A percentile compares a stretch with the other conserved stretches of the same genome.
phyloP scores from a whole-genome alignment of 352 stramenopile genomes.

The Globisporangium yorkense region DNA sequence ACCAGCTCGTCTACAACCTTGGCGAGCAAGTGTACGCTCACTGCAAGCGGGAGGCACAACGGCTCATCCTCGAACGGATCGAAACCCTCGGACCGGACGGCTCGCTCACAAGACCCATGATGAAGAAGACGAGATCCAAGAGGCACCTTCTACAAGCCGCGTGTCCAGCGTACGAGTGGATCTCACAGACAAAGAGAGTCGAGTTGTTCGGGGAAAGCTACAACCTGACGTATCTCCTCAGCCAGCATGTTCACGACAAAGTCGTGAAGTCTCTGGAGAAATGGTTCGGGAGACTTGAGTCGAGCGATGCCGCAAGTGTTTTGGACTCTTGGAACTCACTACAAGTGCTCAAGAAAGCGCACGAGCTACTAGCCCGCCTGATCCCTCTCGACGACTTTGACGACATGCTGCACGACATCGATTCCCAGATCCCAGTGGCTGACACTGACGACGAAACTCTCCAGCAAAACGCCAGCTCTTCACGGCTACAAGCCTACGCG shows the following conservation, averaged over 20 bases:
- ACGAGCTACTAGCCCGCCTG: conserved; percentile 21
- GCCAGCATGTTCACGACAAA: conserved; percentile 40
- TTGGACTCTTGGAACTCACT: conserved; percentile 40
- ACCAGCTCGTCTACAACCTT: conserved; percentile 69
- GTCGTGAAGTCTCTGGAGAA: conserved; percentile 54
- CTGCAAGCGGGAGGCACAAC: conserved; percentile 35
- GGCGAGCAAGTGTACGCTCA: conserved; percentile 55
- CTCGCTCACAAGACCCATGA: background rate
- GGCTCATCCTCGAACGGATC: background rate
- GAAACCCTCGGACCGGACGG: background rate
- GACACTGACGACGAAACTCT: conserved; percentile 13
- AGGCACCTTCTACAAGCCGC: background rate
- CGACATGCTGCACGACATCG: conserved; percentile 25
- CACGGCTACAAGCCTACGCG: conserved; percentile 45
- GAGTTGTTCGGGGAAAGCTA: conserved; percentile 56
- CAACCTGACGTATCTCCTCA: conserved; percentile 52
- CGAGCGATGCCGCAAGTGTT: conserved; percentile 41
- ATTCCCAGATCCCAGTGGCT: conserved; percentile 16
- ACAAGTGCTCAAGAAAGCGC: conserved; percentile 24
- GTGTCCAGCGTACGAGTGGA: conserved; percentile 20
- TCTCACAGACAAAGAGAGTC: conserved; percentile 29
- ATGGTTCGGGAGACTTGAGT: conserved; percentile 47
- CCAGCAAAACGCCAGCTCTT: conserved; percentile 11
- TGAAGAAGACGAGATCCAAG: background rate
- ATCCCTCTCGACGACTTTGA: conserved; percentile 23